These are phyloP conservation scores for Verticillium klebahnii DNA, from an alignment of 2,329 filamentous ascomycete species.

Conservation along the genomic window DNA sequence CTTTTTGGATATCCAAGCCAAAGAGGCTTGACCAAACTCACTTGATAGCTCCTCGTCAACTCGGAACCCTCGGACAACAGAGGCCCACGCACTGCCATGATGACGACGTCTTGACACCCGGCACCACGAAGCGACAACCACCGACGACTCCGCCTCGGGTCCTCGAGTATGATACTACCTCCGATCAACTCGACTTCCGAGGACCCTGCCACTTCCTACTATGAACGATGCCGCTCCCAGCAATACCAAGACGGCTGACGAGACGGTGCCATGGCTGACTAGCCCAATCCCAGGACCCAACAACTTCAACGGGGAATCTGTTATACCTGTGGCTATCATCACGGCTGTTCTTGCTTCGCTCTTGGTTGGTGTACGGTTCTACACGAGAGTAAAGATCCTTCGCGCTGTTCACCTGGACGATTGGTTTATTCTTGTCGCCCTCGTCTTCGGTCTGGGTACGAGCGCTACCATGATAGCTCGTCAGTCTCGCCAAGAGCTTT, in stretches of 20 bases:
- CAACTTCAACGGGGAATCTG: conserved; percentile 11
- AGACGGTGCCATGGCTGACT: not conserved
- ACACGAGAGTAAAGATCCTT: conserved; percentile 25
- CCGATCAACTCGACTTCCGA: not conserved
- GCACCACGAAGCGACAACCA: not conserved
- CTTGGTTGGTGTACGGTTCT: conserved; percentile 25
- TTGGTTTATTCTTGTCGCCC: conserved; percentile 25
- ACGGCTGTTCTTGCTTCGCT: conserved; percentile 19
- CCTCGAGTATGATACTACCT: not conserved
- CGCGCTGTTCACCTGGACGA: conserved; percentile 28
- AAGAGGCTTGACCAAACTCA: no score
- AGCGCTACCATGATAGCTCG: conserved; percentile 11
- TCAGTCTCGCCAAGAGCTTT: not conserved
- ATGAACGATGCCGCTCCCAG: not conserved
- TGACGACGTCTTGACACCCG: not conserved
- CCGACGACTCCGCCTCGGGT: not conserved
- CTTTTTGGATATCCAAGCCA: no score
- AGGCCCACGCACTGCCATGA: not conserved
- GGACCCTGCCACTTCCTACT: not conserved
- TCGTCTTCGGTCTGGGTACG: conserved; percentile 16
- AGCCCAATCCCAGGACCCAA: conserved; percentile 1
- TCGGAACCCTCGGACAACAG: not conserved
- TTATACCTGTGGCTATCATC: conserved; percentile 13
- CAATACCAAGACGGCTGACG: not conserved
- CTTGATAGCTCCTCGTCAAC: not conserved